Conservation (phyloP, 352 stramenopile species). For the Saprolegnia diclina region DNA sequence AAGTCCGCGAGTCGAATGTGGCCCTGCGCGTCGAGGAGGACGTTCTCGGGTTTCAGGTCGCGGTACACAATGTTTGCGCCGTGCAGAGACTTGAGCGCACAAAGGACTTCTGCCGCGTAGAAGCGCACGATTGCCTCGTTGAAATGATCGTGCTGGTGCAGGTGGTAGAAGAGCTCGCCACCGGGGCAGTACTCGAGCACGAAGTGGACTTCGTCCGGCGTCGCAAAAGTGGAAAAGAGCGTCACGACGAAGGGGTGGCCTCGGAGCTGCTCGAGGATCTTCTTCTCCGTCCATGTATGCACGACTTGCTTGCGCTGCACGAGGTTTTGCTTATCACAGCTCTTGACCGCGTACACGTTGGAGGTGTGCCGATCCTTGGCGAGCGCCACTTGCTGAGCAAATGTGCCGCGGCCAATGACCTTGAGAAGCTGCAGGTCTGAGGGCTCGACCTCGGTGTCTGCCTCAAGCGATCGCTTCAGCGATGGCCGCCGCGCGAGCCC, state of each 20-base stretch:
- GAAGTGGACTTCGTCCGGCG: conserved; percentile 68
- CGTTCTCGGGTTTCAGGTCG: conserved; percentile 76
- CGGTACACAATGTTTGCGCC: conserved; percentile 45
- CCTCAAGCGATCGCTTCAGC: conserved; percentile 14
- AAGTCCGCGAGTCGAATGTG: conserved; percentile 82
- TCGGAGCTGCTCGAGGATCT: conserved; percentile 52
- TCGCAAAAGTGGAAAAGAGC: conserved; percentile 69
- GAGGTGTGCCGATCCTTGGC: conserved; percentile 49
- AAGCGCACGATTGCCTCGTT: conserved; percentile 53
- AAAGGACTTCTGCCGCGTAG: conserved; percentile 71
- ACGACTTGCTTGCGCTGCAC: conserved; percentile 68
- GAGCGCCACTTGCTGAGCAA: conserved; percentile 74
- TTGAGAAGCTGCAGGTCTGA: conserved; percentile 68
- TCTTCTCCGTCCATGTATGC: conserved; percentile 78
- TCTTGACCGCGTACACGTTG: conserved; percentile 73
- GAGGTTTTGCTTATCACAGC: conserved; percentile 68
- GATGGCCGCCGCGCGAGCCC: background rate
- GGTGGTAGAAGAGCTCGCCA: conserved; percentile 79
- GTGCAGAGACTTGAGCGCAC: conserved; percentile 50
- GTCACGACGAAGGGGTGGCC: conserved; percentile 78
- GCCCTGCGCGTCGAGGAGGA: conserved; percentile 63
- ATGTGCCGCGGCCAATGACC: conserved; percentile 80
- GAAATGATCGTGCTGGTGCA: conserved; percentile 81
- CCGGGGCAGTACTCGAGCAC: conserved; percentile 82
- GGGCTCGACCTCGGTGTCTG: conserved; percentile 6